Base-by-base conservation (phyloP, 2,329 filamentous ascomycete genomes). In the Aspergillus texensis region DNA sequence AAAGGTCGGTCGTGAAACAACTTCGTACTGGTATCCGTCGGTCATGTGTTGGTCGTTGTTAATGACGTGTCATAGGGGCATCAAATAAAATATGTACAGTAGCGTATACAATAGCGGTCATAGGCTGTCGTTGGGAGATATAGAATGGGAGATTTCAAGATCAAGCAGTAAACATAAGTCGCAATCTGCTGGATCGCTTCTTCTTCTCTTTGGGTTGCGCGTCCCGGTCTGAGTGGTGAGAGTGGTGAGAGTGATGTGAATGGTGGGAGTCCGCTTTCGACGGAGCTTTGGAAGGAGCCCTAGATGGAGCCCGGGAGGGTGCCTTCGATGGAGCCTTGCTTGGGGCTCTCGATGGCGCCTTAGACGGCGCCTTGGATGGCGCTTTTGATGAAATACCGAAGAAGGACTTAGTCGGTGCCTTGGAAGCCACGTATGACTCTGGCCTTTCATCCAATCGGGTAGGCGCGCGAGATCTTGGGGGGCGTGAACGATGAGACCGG, bases 161-260 rank as follows among this genome's bases (percentile, higher is more conserved):
- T 69, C 68, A 71, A 65, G 68, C 57, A 24, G 73, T 76, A 58
- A 78, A 77, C 71, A 78, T 77, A 30, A 78, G 64, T 46, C 76
- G 75, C 55, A 78, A 64, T 12, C 71, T 72, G 63, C 79, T 81
- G 14, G 78, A 76, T 21, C 77, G 78, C 67, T 79, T 79, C 66
- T 74, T 76, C 62, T 76, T 77, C 57, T 79, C 74, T 55, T 73
- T 70, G 12, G 70, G 63, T 43, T 71, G 70, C 60, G 64, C 69
- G 39, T 74, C 75, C 19, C 69, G 73, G 21, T 73, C 70, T 6
- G 70, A 70, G n/a, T 70, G 50, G 9, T 63, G 62, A 5, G 69
- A 70, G n/a, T 70, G 50, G 12, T 62, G 62, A 4, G 69, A 70
- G n/a, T 70, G 50, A 11, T 63, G 62, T 4, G 69, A 70, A n/a